A percentile compares a stretch with the other conserved stretches of the same genome.
Evolutionary conservation across 1,139 yeast genomes (phyloP).

Genomic region (Suhomyces kunorum): DNA sequence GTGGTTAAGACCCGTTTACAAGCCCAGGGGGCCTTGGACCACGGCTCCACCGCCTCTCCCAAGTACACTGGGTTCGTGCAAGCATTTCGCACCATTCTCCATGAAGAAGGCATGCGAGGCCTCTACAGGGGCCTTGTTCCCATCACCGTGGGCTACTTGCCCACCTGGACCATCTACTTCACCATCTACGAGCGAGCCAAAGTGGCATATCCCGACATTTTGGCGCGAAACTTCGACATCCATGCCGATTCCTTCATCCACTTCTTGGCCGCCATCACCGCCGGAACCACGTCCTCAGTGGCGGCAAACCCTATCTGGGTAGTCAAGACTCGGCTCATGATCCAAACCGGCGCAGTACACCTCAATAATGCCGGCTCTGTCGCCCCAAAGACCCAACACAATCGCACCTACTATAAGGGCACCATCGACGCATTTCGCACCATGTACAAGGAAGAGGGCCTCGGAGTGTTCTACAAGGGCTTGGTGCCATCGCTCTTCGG

Average conservation of each 20-base stretch:
- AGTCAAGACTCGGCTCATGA: slow-evolving; percentile 89
- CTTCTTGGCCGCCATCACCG: slow-evolving; percentile 80
- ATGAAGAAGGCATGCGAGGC: slow-evolving; percentile 81
- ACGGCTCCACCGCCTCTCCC: slow-evolving; percentile 7
- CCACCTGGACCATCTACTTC: slow-evolving; percentile 97
- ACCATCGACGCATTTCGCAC: slow-evolving; percentile 80
- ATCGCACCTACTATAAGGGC: slow-evolving; percentile 59
- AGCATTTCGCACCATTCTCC: slow-evolving; percentile 62
- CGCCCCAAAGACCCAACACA: slow-evolving; percentile 13
- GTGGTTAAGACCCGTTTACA: slow-evolving; percentile 50
- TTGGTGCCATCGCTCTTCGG: slow-evolving; percentile 89
- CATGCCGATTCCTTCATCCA: slow-evolving; percentile 58
- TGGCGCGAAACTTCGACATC: slow-evolving; percentile 30
- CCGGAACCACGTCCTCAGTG: slow-evolving; percentile 87
- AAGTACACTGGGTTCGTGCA: slow-evolving; percentile 24
- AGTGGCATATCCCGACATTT: slow-evolving; percentile 40
- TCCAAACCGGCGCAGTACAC: slow-evolving; percentile 60
- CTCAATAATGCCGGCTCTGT: slow-evolving; percentile 16
- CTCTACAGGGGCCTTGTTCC: slow-evolving; percentile 90
- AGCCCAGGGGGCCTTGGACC: slow-evolving; percentile 38
- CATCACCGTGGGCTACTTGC: slow-evolving; percentile 87
- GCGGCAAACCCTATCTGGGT: slow-evolving; percentile 97
- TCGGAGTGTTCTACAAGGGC: slow-evolving; percentile 85
- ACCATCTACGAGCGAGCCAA: slow-evolving; percentile 84
- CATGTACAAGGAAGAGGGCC: slow-evolving; percentile 80